Conservation (phyloP, 2,329 filamentous ascomycete genomes). For the Sporothrix sp. region DNA sequence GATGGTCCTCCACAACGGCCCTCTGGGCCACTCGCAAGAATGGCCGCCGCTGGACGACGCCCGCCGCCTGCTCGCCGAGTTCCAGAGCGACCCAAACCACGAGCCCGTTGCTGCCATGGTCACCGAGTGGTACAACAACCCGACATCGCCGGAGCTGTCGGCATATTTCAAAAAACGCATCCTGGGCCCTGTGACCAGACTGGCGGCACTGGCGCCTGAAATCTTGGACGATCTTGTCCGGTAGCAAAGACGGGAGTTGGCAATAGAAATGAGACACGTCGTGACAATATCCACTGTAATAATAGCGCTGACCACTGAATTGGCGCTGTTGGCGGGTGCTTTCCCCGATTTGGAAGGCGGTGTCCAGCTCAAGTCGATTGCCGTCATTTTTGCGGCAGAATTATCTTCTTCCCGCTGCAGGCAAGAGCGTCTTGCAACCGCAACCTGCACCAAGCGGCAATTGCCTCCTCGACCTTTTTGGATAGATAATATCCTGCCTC, state of each 20-base stretch:
- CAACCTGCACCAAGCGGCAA: not conserved
- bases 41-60: constrained; percentile 38
- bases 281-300: too few relatives aligned
- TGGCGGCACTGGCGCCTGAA: too few relatives aligned
- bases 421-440: not conserved
- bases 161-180: constrained; percentile 42
- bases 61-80: constrained; percentile 38
- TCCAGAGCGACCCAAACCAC: constrained; percentile 37
- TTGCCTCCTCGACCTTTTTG: not conserved
- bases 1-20: constrained; percentile 35
- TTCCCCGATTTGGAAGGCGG: constrained; percentile 4
- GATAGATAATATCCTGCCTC: not conserved
- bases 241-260: too few relatives aligned
- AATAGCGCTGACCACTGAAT: too few relatives aligned
- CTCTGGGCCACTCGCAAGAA: constrained; percentile 32
- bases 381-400: constrained; percentile 3
- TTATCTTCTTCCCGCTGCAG: not conserved
- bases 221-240: too few relatives aligned
- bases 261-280: too few relatives aligned
- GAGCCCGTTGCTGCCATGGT: constrained; percentile 36
- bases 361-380: not conserved
- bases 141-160: constrained; percentile 29
- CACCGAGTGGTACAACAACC: constrained; percentile 33
- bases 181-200: constrained; percentile 18
- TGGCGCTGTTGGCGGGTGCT: too few relatives aligned